Evolutionary conservation across 1,284 basidiomycete genomes (phyloP).

Genomic region (Trichosporon sp.): DNA sequence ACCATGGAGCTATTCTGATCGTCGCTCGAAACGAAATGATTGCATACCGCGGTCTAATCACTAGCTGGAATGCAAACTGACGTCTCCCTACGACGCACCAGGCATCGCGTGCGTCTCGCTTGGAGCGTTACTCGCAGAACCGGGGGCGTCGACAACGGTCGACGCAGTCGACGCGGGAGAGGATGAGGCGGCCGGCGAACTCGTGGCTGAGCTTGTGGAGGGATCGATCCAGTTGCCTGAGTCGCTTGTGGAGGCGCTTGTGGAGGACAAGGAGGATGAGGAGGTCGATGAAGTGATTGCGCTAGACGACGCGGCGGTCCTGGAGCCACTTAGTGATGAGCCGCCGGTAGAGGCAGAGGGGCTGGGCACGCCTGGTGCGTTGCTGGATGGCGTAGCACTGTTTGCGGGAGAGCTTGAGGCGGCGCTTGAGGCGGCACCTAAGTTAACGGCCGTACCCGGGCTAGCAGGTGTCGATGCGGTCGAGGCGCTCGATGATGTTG

Average conservation of each 20-base stretch:
- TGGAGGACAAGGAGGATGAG: too few relatives aligned
- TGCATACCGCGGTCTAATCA: background rate
- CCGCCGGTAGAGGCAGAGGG: too few relatives aligned
- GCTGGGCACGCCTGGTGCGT: too few relatives aligned
- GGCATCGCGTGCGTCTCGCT: background rate
- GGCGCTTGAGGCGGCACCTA: background rate
- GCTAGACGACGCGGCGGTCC: too few relatives aligned
- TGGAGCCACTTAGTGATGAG: too few relatives aligned
- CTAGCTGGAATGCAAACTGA: background rate
- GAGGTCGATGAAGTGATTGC: too few relatives aligned
- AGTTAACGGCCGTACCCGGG: background rate
- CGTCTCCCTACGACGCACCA: background rate
- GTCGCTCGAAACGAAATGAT: background rate
- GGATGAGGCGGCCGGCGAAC: background rate
- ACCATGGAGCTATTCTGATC: background rate
- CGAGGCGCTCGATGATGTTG: background rate
- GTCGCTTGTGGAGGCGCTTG: too few relatives aligned
- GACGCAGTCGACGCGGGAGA: background rate
- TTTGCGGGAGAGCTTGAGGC: too few relatives aligned
- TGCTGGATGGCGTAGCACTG: too few relatives aligned
- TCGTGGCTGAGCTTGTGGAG: background rate
- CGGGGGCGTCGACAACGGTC: background rate
- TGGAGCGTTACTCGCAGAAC: background rate
- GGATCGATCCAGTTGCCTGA: background rate
- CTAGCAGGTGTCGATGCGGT: background rate